Evolutionary conservation across 306 rosid genomes (phyloP).

Genomic region (Malus asiatica): DNA sequence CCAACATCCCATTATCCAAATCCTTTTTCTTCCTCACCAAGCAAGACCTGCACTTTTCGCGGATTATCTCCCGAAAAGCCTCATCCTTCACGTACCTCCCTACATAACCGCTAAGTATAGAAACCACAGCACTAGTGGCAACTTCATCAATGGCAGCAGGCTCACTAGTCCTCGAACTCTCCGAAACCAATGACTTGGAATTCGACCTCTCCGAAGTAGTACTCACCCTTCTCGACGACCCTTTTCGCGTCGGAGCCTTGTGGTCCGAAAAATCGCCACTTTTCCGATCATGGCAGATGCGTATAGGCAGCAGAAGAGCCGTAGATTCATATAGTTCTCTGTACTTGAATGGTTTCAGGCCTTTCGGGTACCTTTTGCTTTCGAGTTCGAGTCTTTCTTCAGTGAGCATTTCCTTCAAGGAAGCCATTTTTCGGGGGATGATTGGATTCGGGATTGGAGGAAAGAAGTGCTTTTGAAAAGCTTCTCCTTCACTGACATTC

Average conservation of each 20-base stretch:
- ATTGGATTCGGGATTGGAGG: slow-evolving; percentile 2
- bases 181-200: slow-evolving; percentile 29
- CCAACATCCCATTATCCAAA: slow-evolving; percentile 29
- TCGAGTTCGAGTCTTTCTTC: slow-evolving; percentile 42
- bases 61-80: slow-evolving; percentile 35
- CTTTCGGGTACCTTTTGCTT: background rate
- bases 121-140: slow-evolving; percentile 56
- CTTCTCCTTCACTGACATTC: slow-evolving; percentile 17
- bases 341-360: slow-evolving; percentile 9
- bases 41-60: slow-evolving; percentile 46
- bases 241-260: slow-evolving; percentile 8
- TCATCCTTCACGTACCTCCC: slow-evolving; percentile 52
- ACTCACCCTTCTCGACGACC: slow-evolving; percentile 33
- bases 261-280: slow-evolving; percentile 21
- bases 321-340: slow-evolving; percentile 16
- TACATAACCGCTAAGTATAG: slow-evolving; percentile 55
- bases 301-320: slow-evolving; percentile 22
- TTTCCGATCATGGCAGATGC: slow-evolving; percentile 39
- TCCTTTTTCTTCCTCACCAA: slow-evolving; percentile 31
- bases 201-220: slow-evolving; percentile 34
- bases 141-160: slow-evolving; percentile 45
- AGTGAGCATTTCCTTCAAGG: slow-evolving; percentile 55
- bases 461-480: slow-evolving; percentile 23
- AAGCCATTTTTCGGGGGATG: slow-evolving; percentile 35
- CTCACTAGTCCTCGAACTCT: slow-evolving; percentile 30